These are phyloP conservation scores for Hirschfeldia incana DNA, from an alignment of 345 rosid genomes.

Conservation along the genomic window DNA sequence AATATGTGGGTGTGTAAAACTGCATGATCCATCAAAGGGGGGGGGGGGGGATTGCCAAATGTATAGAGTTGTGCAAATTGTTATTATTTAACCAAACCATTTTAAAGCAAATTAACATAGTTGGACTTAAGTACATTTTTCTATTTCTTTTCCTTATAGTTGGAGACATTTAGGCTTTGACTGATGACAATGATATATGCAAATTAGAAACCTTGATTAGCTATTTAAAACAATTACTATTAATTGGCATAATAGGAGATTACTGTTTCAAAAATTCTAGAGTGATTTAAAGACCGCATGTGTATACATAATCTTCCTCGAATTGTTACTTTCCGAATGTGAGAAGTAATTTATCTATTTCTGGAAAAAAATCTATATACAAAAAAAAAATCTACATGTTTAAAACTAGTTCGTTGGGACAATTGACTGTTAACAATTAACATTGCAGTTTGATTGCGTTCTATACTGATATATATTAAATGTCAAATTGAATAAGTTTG, in stretches of 20 bases:
- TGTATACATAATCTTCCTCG: neutral
- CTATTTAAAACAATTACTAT: neutral
- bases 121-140: neutral
- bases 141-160: neutral
- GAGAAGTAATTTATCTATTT: neutral
- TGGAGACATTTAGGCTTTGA: neutral
- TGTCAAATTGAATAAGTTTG: constrained; percentile 8
- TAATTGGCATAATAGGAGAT: neutral
- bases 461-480: neutral
- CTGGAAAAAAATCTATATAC: neutral
- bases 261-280: neutral
- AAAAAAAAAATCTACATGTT: neutral
- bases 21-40: constrained; percentile 3
- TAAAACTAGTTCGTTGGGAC: neutral
- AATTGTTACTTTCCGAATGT: neutral
- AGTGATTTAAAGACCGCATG: neutral
- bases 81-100: neutral
- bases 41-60: neutral
- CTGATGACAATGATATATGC: neutral
- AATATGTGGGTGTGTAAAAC: neutral
- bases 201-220: neutral
- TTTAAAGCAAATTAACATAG: neutral
- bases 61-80: neutral
- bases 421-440: neutral
- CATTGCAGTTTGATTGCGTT: neutral